These are phyloP conservation scores for Cyphellophora attinorum DNA, from an alignment of 2,329 filamentous ascomycete genomes.

Conservation along the genomic window DNA sequence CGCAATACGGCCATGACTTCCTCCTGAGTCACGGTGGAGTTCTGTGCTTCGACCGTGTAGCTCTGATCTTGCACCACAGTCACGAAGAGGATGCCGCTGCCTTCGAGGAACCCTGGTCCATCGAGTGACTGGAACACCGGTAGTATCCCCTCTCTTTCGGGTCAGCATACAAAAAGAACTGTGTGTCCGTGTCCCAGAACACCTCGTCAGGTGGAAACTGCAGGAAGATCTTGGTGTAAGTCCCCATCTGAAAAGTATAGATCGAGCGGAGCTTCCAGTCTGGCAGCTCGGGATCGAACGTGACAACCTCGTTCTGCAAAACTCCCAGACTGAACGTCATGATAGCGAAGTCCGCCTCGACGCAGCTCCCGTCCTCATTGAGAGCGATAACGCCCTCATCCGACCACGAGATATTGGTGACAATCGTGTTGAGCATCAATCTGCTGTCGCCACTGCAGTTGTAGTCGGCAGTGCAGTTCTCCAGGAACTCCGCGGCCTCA, in stretches of 20 bases:
- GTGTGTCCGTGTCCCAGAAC: constrained; percentile 52
- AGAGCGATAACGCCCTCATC: constrained; percentile 43
- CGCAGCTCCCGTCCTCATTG: constrained; percentile 45
- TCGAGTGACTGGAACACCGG: constrained; percentile 56
- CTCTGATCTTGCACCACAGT: constrained; percentile 51
- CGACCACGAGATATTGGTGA: constrained; percentile 47
- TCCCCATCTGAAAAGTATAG: constrained; percentile 57
- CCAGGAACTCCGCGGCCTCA: constrained; percentile 50
- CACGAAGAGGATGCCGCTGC: constrained; percentile 56
- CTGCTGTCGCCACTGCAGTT: constrained; percentile 40
- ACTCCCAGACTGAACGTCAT: constrained; percentile 61
- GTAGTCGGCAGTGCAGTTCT: constrained; percentile 3
- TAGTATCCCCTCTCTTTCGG: constrained; percentile 42
- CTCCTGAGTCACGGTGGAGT: constrained; percentile 46
- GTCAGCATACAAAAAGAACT: constrained; percentile 46
- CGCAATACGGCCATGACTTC: constrained; percentile 50
- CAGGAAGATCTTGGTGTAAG: constrained; percentile 64
- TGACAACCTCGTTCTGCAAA: constrained; percentile 51
- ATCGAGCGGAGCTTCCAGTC: constrained; percentile 57
- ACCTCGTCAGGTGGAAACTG: constrained; percentile 51
- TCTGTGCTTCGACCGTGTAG: constrained; percentile 50
- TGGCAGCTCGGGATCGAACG: constrained; percentile 51
- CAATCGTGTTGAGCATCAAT: constrained; percentile 48
- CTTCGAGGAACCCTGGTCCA: constrained; percentile 47
- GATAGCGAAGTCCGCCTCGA: constrained; percentile 53